Evolutionary conservation across 2,329 filamentous ascomycete species (phyloP).

Genomic region (Nigrograna mackinnonii): DNA sequence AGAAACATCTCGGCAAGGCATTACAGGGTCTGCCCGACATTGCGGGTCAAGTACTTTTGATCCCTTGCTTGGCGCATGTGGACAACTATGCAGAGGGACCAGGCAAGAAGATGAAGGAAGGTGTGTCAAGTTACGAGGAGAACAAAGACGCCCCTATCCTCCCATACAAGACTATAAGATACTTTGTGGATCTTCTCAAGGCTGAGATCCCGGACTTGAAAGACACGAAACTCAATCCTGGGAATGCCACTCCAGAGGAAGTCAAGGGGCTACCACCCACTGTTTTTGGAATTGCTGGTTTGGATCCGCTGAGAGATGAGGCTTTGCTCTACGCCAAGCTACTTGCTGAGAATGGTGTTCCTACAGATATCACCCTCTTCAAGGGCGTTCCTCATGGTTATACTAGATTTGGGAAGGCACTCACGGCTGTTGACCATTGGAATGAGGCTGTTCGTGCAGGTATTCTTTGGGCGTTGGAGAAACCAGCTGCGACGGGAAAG

Average conservation of each 20-base stretch:
- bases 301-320: constrained; percentile 56
- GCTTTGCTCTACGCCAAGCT: constrained; percentile 51
- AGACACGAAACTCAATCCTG: constrained; percentile 35
- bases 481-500: constrained; percentile 34
- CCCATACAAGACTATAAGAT: constrained; percentile 41
- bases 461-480: constrained; percentile 46
- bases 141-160: constrained; percentile 53
- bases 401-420: constrained; percentile 47
- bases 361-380: constrained; percentile 54
- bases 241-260: constrained; percentile 33
- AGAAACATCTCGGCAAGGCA: constrained; percentile 48
- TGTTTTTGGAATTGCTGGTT: constrained; percentile 54
- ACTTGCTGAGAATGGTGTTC: constrained; percentile 50
- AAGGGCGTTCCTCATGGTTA: constrained; percentile 59
- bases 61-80: constrained; percentile 41
- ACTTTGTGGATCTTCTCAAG: constrained; percentile 32
- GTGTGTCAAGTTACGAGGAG: constrained; percentile 45
- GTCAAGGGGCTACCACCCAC: constrained; percentile 51
- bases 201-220: constrained; percentile 22
- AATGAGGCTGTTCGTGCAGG: constrained; percentile 49
- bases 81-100: constrained; percentile 42
- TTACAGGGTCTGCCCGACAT: constrained; percentile 35
- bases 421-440: constrained; percentile 47
- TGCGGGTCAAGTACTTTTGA: constrained; percentile 51
- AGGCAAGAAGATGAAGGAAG: constrained; percentile 40